Conservation (phyloP, 2,329 filamentous ascomycete species). For the Xylaria multiplex region DNA sequence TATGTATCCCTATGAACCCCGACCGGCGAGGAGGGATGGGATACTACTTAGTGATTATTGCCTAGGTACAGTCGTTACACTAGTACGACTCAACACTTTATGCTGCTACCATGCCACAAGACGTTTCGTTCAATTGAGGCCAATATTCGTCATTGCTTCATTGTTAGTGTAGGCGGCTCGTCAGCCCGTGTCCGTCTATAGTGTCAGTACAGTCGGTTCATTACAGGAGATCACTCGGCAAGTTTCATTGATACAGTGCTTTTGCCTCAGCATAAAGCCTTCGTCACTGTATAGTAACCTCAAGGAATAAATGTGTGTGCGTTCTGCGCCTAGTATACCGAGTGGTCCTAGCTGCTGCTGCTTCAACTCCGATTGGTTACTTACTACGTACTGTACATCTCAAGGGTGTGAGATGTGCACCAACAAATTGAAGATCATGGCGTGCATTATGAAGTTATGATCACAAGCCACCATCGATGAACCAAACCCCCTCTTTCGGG, state of each 20-base stretch:
- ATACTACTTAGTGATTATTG: conserved; percentile 5
- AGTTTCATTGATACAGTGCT: background rate
- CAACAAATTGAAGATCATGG: background rate
- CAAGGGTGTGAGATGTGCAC: background rate
- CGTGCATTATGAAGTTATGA: background rate
- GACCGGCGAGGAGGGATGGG: background rate
- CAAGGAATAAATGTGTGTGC: background rate
- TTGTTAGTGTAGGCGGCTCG: too few relatives aligned
- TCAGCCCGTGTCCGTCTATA: too few relatives aligned
- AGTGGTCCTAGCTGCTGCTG: background rate
- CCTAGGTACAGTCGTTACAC: conserved; percentile 7
- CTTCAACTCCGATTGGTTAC: conserved; percentile 15
- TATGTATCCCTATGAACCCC: background rate
- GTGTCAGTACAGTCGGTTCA: too few relatives aligned
- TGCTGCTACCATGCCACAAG: background rate
- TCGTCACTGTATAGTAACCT: background rate
- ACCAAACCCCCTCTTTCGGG: too few relatives aligned
- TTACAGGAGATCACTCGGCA: background rate
- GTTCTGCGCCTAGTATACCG: background rate
- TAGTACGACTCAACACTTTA: conserved; percentile 9
- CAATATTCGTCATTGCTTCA: background rate
- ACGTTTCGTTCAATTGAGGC: background rate
- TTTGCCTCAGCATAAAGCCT: background rate
- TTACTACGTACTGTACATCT: too few relatives aligned
- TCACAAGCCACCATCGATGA: too few relatives aligned